Conservation (phyloP, 805 yeast genomes). For the Yarrowia yakushimensis region DNA sequence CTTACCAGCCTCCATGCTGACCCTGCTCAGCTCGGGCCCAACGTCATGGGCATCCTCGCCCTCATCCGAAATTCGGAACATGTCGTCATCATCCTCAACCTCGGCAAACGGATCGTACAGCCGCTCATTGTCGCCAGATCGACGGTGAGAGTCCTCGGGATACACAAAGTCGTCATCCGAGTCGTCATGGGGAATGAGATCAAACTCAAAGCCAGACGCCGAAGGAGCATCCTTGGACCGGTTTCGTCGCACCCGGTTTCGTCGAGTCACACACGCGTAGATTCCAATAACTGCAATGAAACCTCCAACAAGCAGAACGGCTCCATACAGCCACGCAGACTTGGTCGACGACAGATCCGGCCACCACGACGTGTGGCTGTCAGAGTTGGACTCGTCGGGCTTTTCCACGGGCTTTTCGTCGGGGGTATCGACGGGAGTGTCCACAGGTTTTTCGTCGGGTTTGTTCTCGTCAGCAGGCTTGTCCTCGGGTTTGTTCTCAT, state of each 20-base stretch:
- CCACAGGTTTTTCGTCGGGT: conserved; percentile 59
- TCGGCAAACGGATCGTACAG: conserved; percentile 15
- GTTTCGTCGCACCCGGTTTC: conserved; percentile 28
- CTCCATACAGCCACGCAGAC: conserved; percentile 38
- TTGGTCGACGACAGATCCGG: conserved; percentile 30
- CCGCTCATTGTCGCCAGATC: neutral
- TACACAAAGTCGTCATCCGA: conserved; percentile 26
- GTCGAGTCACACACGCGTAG: conserved; percentile 45
- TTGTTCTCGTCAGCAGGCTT: conserved; percentile 33
- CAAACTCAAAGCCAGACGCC: conserved; percentile 30
- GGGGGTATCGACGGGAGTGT: conserved; percentile 44
- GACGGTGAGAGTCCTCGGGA: conserved; percentile 1
- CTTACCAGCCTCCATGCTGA: conserved; percentile 1
- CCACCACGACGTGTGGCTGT: neutral
- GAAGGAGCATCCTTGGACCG: conserved; percentile 26
- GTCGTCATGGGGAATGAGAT: conserved; percentile 30
- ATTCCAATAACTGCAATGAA: conserved; percentile 38
- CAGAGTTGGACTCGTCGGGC: neutral
- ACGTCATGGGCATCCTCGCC: conserved; percentile 16
- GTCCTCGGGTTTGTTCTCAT: conserved; percentile 34
- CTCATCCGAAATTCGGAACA: conserved; percentile 26
- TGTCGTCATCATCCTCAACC: conserved; percentile 24
- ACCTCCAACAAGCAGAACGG: conserved; percentile 47
- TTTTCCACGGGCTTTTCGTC: conserved; percentile 66
- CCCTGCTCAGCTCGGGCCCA: neutral